These are phyloP conservation scores for Paraleonurus japonicus DNA, from an alignment of 257 asterid species.

Conservation along the genomic window DNA sequence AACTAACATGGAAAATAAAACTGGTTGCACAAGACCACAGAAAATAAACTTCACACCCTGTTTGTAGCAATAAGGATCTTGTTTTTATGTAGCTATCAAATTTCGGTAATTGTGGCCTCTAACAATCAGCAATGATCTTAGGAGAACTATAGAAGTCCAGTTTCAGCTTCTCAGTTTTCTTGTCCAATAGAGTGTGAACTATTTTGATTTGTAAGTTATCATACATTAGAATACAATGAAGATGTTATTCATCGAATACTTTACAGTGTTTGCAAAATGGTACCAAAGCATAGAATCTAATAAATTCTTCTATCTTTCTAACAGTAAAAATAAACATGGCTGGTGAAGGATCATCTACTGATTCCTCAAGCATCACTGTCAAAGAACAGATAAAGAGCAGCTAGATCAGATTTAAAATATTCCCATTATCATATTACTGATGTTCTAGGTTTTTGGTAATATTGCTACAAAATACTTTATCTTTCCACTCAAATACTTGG, in stretches of 20 bases:
- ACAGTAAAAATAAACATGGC: not conserved
- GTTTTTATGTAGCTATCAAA: not conserved
- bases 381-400: not conserved
- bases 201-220: not conserved
- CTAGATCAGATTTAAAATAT: not conserved
- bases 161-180: not conserved
- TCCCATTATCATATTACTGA: too few relatives aligned
- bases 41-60: not conserved
- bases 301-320: not conserved
- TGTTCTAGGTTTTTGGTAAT: too few relatives aligned
- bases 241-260: not conserved
- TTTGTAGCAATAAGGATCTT: not conserved
- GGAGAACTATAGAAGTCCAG: not conserved
- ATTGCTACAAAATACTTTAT: too few relatives aligned
- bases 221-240: not conserved
- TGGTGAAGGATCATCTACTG: not conserved
- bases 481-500: too few relatives aligned
- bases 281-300: not conserved
- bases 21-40: constrained; percentile 1
- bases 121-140: not conserved
- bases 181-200: not conserved
- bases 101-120: not conserved
- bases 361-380: too few relatives aligned
- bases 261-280: not conserved
- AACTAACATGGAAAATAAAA: constrained; percentile 24